Conservation (phyloP, 768 basidiomycete species). For the Tephrocybe sp. region DNA sequence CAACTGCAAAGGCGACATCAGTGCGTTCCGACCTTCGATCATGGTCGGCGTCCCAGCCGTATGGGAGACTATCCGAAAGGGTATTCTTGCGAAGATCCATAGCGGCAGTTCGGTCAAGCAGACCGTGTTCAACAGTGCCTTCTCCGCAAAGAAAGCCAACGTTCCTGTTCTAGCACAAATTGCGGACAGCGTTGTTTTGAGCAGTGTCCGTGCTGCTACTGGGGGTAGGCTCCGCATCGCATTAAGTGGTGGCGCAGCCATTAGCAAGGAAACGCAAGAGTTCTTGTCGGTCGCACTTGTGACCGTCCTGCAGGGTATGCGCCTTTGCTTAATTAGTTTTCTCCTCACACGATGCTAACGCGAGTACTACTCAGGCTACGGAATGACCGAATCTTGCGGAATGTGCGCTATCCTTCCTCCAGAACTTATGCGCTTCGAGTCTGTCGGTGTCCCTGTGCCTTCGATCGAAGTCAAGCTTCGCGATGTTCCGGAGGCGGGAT, state of each 20-base stretch:
- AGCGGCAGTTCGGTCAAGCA: constrained; percentile 64
- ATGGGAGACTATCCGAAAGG: constrained; percentile 97
- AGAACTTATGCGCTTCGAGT: constrained; percentile 67
- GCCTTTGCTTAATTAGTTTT: no score
- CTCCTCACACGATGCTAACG: not conserved
- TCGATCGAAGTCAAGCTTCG: constrained; percentile 86
- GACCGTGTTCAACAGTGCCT: constrained; percentile 75
- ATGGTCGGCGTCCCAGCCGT: constrained; percentile 95
- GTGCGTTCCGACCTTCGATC: constrained; percentile 79
- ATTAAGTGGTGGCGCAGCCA: constrained; percentile 82
- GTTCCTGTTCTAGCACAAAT: constrained; percentile 63
- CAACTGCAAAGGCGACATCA: constrained; percentile 82
- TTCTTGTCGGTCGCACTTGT: constrained; percentile 83
- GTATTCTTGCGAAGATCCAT: constrained; percentile 81
- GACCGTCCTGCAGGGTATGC: constrained; percentile 79
- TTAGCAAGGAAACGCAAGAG: constrained; percentile 86
- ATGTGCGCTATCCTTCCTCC: constrained; percentile 90
- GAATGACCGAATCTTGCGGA: constrained; percentile 94
- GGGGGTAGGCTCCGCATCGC: constrained; percentile 84
- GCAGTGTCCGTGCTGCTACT: constrained; percentile 74
- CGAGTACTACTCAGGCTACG: constrained; percentile 63
- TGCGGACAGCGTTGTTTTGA: constrained; percentile 76
- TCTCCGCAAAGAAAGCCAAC: constrained; percentile 68
- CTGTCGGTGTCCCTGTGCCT: constrained; percentile 86
- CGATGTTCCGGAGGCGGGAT: constrained; percentile 84